Conservation (phyloP, 176 grass and related monocot species). For the Lolium rigidum region DNA sequence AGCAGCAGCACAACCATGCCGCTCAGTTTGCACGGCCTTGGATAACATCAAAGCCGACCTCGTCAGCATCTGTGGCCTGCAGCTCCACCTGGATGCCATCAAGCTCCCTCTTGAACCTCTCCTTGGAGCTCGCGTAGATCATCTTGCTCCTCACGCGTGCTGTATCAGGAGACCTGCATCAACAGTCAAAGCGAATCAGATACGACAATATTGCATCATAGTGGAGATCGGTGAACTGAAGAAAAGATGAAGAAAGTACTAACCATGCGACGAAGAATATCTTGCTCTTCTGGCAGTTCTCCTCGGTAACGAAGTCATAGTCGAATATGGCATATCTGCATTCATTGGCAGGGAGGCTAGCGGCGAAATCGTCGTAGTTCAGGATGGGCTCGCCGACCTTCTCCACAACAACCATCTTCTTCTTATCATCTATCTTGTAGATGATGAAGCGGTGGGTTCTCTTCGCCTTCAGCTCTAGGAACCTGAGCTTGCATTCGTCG, state of each 20-base stretch:
- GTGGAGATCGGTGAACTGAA: not conserved
- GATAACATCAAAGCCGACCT: conserved; percentile 57
- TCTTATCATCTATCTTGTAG: conserved; percentile 79
- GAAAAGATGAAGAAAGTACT: not conserved
- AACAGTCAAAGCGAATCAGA: not conserved
- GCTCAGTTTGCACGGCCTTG: conserved; percentile 52
- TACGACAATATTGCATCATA: not conserved
- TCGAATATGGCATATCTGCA: conserved; percentile 76
- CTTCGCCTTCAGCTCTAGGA: conserved; percentile 76
- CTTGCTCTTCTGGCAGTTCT: conserved; percentile 73
- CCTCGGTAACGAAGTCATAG: conserved; percentile 62
- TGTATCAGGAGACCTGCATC: conserved; percentile 51
- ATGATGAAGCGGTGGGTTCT: conserved; percentile 72
- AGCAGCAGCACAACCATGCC: not conserved
- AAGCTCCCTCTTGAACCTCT: conserved; percentile 65
- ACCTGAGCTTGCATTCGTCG: conserved; percentile 66
- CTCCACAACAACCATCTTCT: conserved; percentile 69
- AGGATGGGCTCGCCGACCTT: conserved; percentile 53
- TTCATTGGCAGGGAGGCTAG: conserved; percentile 55
- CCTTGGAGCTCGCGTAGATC: conserved; percentile 63
- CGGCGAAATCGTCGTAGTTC: conserved; percentile 57
- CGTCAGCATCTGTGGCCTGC: conserved; percentile 44
- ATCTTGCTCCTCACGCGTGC: conserved; percentile 58
- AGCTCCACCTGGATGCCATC: conserved; percentile 65
- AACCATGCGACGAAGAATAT: conserved; percentile 61